These are phyloP conservation scores for Naganishia liquefaciens DNA, from an alignment of 1,284 basidiomycete genomes.

Conservation along the genomic window DNA sequence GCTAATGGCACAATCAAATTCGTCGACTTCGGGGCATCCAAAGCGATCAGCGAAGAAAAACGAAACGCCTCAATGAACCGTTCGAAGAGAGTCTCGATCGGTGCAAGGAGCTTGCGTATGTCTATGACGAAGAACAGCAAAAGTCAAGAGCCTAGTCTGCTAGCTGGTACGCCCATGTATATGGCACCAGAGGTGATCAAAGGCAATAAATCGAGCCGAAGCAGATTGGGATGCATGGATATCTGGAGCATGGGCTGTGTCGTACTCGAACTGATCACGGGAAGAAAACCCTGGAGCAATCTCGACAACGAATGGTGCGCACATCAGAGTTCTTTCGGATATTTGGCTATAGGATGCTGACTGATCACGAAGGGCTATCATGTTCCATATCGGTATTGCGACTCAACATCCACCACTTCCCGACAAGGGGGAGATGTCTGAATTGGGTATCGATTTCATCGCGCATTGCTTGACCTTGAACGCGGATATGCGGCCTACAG, in stretches of 20 bases:
- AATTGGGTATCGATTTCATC: conserved; percentile 90
- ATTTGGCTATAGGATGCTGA: background rate
- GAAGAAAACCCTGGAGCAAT: conserved; percentile 96
- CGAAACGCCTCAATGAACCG: conserved; percentile 85
- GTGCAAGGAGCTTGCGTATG: conserved; percentile 59
- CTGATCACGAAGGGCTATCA: conserved; percentile 73
- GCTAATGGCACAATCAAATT: conserved; percentile 88
- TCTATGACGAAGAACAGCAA: conserved; percentile 16
- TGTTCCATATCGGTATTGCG: conserved; percentile 98
- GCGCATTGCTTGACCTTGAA: conserved; percentile 88
- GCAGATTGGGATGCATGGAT: conserved; percentile 91
- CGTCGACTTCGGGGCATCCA: conserved; percentile 98
- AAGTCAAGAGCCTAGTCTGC: conserved; percentile 60
- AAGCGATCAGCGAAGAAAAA: conserved; percentile 77
- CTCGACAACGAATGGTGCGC: conserved; percentile 96
- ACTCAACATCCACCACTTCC: conserved; percentile 95
- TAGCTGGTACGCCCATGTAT: conserved; percentile 99
- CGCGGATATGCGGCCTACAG: conserved; percentile 77
- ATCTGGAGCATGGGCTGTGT: conserved; percentile 95
- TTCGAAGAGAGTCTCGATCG: conserved; percentile 55
- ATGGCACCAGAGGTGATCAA: conserved; percentile 99
- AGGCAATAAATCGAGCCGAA: conserved; percentile 71
- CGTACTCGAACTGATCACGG: conserved; percentile 92
- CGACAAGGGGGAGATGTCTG: conserved; percentile 83
- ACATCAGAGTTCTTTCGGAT: background rate